These are phyloP conservation scores for Nitzschia palea DNA, from an alignment of 108 stramenopile genomes.

Conservation along the genomic window DNA sequence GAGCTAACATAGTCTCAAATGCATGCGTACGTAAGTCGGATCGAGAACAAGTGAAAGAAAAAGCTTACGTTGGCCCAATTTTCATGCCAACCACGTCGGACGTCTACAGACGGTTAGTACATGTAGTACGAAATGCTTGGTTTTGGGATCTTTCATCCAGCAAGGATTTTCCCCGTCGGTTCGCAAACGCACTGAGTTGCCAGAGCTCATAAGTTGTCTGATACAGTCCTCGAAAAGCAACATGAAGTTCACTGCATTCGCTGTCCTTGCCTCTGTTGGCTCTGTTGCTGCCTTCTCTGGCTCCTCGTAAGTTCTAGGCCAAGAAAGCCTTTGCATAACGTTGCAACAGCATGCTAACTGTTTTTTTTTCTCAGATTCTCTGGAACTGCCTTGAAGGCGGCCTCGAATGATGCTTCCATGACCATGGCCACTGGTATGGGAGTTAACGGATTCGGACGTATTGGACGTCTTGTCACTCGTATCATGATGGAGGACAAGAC, in stretches of 20 bases:
- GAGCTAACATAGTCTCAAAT: constrained; percentile 1
- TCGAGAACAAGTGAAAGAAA: not conserved
- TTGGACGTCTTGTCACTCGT: constrained; percentile 99
- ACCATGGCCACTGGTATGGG: constrained; percentile 88
- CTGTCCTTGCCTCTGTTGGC: constrained; percentile 66
- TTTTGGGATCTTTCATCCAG: not conserved
- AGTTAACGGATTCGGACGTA: constrained; percentile 99
- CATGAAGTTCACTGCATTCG: constrained; percentile 84
- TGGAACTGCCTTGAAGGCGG: constrained; percentile 26
- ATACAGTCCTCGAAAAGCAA: constrained; percentile 3
- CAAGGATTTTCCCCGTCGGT: too few relatives aligned
- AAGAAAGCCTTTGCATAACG: too few relatives aligned
- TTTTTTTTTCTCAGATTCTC: not conserved
- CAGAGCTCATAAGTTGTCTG: not conserved
- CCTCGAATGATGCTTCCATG: constrained; percentile 45
- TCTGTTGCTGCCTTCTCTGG: constrained; percentile 74
- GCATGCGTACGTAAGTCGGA: not conserved
- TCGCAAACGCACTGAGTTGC: not conserved
- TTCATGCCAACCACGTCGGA: constrained; percentile 6
- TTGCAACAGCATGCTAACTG: too few relatives aligned
- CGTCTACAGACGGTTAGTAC: not conserved
- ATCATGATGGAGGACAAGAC: constrained; percentile 95
- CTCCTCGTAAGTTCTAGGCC: constrained; percentile 68
- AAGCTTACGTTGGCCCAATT: not conserved
- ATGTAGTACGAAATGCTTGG: not conserved